Evolutionary conservation across 768 basidiomycete genomes (phyloP).

Genomic region (Collybia mongolica): DNA sequence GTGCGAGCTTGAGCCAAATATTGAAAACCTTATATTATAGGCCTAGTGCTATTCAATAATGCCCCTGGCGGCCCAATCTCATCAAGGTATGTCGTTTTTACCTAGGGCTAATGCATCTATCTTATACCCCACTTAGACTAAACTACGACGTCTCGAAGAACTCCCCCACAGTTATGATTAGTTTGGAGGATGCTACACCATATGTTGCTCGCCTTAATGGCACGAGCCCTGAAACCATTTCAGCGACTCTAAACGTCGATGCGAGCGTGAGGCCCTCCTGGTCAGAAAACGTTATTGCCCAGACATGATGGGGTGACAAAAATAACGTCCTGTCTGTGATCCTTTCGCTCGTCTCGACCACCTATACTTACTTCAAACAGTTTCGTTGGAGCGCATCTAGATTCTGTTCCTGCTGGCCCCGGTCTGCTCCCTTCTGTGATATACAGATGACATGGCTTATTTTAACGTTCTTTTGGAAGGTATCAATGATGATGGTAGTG

Average conservation of each 20-base stretch:
- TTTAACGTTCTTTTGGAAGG: no score
- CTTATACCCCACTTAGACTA: not conserved
- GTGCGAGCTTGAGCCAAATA: no score
- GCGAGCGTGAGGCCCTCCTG: slow-evolving; percentile 21
- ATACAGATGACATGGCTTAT: not conserved
- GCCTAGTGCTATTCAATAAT: slow-evolving; percentile 27
- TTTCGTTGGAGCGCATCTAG: slow-evolving; percentile 25
- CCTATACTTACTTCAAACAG: no score
- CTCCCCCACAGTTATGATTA: slow-evolving; percentile 22
- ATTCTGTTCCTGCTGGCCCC: slow-evolving; percentile 30
- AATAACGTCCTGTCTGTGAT: slow-evolving; percentile 18
- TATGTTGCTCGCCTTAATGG: slow-evolving; percentile 18
- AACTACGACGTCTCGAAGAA: slow-evolving; percentile 22
- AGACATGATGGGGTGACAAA: slow-evolving; percentile 24
- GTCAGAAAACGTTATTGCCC: slow-evolving; percentile 28
- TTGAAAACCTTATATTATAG: no score
- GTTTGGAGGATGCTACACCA: slow-evolving; percentile 20
- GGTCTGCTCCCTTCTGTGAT: slow-evolving; percentile 28
- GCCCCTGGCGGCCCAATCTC: slow-evolving; percentile 25
- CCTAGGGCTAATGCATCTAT: no score
- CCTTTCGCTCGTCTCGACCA: no score
- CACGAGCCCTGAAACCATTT: slow-evolving; percentile 16
- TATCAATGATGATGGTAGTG: slow-evolving; percentile 5
- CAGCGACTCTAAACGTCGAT: slow-evolving; percentile 22
- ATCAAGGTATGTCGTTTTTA: not conserved